These are phyloP conservation scores for Grammothele lineata DNA, from an alignment of 768 basidiomycete species.

Conservation along the genomic window DNA sequence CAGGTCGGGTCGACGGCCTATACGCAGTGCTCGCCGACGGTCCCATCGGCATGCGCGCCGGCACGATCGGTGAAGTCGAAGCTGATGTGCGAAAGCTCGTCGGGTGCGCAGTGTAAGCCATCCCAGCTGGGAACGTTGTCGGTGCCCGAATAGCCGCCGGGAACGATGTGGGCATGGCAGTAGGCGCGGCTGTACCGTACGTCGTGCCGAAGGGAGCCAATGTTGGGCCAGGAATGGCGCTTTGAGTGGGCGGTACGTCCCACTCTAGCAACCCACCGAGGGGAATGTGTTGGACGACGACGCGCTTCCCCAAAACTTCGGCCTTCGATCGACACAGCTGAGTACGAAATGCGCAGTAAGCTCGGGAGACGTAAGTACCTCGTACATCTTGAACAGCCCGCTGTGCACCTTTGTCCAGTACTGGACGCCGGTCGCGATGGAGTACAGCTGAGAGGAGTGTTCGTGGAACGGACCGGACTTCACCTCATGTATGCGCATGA, in stretches of 20 bases:
- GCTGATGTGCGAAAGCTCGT: not conserved
- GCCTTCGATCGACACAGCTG: slow-evolving; percentile 41
- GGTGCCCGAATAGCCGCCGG: not conserved
- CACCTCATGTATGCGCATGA: slow-evolving; percentile 74
- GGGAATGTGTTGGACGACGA: slow-evolving; percentile 94
- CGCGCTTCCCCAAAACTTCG: slow-evolving; percentile 89
- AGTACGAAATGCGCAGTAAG: not conserved
- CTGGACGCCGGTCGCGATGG: slow-evolving; percentile 85
- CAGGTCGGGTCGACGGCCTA: slow-evolving; percentile 5
- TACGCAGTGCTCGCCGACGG: slow-evolving; percentile 20
- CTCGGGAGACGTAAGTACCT: slow-evolving; percentile 44
- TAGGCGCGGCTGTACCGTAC: not conserved
- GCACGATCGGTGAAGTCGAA: slow-evolving; percentile 8
- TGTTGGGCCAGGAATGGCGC: slow-evolving; percentile 15
- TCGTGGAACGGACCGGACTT: slow-evolving; percentile 89
- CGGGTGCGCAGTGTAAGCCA: not conserved
- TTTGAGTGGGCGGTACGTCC: slow-evolving; percentile 28
- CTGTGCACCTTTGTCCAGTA: slow-evolving; percentile 88
- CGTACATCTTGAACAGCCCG: slow-evolving; percentile 95
- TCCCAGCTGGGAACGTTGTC: too few species aligned
- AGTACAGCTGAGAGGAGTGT: slow-evolving; percentile 85
- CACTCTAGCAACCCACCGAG: slow-evolving; percentile 80
- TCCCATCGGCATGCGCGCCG: slow-evolving; percentile 19
- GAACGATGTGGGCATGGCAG: not conserved
- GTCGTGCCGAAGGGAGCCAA: slow-evolving; percentile 11